A percentile compares a stretch with the other conserved stretches of the same genome.
phyloP scores from a whole-genome alignment of 495 filamentous ascomycete species.

The Penicillium macrosclerotiorum region DNA sequence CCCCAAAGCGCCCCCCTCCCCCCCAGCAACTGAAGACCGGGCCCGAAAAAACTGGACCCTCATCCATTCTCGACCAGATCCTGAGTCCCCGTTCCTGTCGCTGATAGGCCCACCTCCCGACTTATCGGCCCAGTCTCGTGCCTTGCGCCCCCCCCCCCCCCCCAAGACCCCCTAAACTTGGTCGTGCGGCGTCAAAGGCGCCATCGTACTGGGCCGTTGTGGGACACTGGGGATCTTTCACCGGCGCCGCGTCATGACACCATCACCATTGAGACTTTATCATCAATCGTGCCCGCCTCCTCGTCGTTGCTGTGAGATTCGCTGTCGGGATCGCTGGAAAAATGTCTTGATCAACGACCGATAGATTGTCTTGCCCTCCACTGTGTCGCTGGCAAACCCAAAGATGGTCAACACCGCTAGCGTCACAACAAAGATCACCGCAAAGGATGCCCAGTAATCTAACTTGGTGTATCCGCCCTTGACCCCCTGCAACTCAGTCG shows the following conservation, averaged over 20 bases:
- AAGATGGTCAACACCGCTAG: constrained; percentile 53
- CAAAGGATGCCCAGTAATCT: constrained; percentile 74
- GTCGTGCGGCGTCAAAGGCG: neutral
- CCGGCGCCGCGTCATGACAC: constrained; percentile 14
- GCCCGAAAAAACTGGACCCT: too few relatives aligned
- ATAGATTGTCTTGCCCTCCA: constrained; percentile 53
- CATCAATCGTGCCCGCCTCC: neutral
- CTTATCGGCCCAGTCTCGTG: constrained; percentile 19
- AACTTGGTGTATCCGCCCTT: constrained; percentile 54
- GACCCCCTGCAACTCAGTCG: constrained; percentile 62
- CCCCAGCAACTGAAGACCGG: too few relatives aligned
- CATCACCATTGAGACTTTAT: constrained; percentile 1
- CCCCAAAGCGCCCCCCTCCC: too few relatives aligned
- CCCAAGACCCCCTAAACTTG: neutral
- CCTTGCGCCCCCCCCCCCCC: constrained; percentile 1
- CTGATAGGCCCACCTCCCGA: constrained; percentile 19
- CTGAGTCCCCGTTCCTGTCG: constrained; percentile 5
- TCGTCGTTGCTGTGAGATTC: constrained; percentile 12
- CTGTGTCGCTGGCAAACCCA: constrained; percentile 46
- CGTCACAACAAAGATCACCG: constrained; percentile 62
- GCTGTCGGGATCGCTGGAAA: constrained; percentile 32
- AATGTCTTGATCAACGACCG: constrained; percentile 40
- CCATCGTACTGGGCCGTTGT: constrained; percentile 1
- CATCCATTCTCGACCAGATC: constrained; percentile 14
- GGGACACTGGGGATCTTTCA: constrained; percentile 13